These are phyloP conservation scores for Psilocybe subaeruginosa DNA, from an alignment of 768 basidiomycete species.

Conservation along the genomic window DNA sequence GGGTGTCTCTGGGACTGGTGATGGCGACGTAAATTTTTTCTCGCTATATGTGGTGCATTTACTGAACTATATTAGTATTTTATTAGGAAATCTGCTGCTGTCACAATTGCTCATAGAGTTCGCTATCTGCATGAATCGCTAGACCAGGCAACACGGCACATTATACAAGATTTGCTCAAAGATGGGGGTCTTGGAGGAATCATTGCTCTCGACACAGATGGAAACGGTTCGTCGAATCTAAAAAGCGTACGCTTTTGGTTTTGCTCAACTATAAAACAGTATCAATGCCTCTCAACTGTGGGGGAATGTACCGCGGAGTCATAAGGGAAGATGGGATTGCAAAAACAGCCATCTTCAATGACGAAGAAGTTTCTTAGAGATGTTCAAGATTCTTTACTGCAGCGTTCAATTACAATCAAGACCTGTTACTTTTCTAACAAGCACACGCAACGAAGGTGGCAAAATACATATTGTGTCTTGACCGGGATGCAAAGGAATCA, in stretches of 20 bases:
- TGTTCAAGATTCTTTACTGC: background rate
- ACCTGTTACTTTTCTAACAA: background rate
- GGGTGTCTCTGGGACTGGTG: slow-evolving; percentile 84
- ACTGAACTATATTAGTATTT: slow-evolving; percentile 57
- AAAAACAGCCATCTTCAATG: slow-evolving; percentile 76
- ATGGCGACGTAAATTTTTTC: slow-evolving; percentile 68
- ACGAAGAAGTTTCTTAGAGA: slow-evolving; percentile 45
- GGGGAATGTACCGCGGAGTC: slow-evolving; percentile 84
- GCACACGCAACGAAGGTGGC: background rate
- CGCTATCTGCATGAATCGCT: slow-evolving; percentile 61
- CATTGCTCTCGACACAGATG: slow-evolving; percentile 69
- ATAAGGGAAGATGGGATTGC: slow-evolving; percentile 70
- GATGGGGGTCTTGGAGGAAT: slow-evolving; percentile 75
- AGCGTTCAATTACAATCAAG: too few species aligned
- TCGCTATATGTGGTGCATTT: slow-evolving; percentile 2
- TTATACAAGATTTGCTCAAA: slow-evolving; percentile 57
- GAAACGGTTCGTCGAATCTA: slow-evolving; percentile 55
- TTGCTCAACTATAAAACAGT: slow-evolving; percentile 45
- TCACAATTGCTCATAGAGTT: slow-evolving; percentile 69
- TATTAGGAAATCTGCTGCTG: slow-evolving; percentile 70
- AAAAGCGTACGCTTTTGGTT: background rate
- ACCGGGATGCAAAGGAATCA: background rate
- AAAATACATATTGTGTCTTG: background rate
- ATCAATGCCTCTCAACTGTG: slow-evolving; percentile 72
- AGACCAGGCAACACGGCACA: slow-evolving; percentile 52